Evolutionary conservation across 1,284 basidiomycete genomes (phyloP), one percentile per base, ranked within the genome.

Genomic region (Ustilago tritici): DNA sequence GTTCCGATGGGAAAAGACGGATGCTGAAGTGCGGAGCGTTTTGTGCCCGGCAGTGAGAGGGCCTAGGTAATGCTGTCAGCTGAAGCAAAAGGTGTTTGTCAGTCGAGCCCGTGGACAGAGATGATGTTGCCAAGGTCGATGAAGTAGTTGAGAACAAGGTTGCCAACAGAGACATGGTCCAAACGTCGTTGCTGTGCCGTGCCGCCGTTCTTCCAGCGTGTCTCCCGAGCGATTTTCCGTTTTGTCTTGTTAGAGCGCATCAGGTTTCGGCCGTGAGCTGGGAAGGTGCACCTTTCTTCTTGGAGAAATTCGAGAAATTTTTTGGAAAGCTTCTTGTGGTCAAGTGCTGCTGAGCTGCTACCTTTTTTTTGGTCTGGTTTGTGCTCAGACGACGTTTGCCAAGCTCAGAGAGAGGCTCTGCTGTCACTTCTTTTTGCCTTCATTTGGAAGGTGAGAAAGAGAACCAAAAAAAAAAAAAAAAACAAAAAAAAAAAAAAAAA

Each of bases 161-260:
- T 56, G 19, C n/a, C 41, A 28, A 31, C 41, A 0, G 34, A 40
- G 31, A 61, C 19, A 54, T 65, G 68, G 68, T 63, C 68, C 68
- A 17, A 70, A 70, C 68, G 62, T 65, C 58, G 38, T 15, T 47
- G 40, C 38, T 59, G 47, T 14, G 47, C 31, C 31, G 1, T n/a
- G 7, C 46, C 23, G 34, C 11, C 31, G 9, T 50, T 64, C 55
- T 61, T 70, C 62, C 63, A 70, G 56, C 68, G 68, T 70, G 68
- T 62, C 68, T 3, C 12, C 7, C 50, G 31, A 23, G 17, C 10
- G 6, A 19, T 32, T 36, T 14, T 38, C 17, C 19, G 14, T 41
- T 15, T 41, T 4, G 35, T 4, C 11, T 2, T 68, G 65, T 68
- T 68, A 70, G 41, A 61, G 14, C 49, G 3, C 10, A 14, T 15